phyloP scores from a whole-genome alignment of 257 asterid genomes.

The Paulownia fortunei region DNA sequence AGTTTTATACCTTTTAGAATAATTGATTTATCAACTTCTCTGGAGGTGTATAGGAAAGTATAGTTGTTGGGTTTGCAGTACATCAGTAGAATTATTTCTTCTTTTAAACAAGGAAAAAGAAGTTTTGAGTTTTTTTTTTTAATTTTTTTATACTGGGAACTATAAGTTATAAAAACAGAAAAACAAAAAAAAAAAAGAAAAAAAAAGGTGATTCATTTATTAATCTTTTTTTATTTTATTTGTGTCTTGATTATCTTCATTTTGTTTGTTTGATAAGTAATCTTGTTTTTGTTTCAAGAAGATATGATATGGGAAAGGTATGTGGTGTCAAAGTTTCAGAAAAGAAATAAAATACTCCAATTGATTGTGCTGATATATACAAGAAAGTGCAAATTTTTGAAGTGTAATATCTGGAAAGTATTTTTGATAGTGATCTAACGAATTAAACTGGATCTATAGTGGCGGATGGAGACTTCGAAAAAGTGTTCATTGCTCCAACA shows the following conservation, averaged over 20 bases:
- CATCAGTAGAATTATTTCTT: background rate
- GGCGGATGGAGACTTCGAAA: slow-evolving; percentile 41
- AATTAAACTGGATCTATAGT: slow-evolving; percentile 25
- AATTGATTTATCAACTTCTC: slow-evolving; percentile 2
- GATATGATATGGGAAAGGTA: background rate
- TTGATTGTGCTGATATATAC: slow-evolving; percentile 8
- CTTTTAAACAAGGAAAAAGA: background rate
- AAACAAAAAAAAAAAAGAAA: background rate
- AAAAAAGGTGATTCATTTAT: background rate
- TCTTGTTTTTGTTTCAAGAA: slow-evolving; percentile 21
- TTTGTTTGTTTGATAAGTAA: background rate
- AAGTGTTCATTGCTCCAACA: slow-evolving; percentile 32
- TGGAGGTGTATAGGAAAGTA: slow-evolving; percentile 5
- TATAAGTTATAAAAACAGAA: background rate
- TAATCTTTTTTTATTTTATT: too few species aligned
- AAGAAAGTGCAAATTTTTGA: background rate
- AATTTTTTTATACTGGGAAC: background rate
- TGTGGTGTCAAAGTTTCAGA: background rate
- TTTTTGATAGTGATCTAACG: slow-evolving; percentile 18
- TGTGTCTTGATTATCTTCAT: background rate
- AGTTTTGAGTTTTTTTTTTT: background rate
- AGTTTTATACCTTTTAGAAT: background rate
- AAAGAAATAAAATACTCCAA: background rate
- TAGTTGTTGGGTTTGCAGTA: background rate
- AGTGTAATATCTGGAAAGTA: background rate